phyloP scores from a whole-genome alignment of 164 flowering plant species.

The Litsea cubeba region DNA sequence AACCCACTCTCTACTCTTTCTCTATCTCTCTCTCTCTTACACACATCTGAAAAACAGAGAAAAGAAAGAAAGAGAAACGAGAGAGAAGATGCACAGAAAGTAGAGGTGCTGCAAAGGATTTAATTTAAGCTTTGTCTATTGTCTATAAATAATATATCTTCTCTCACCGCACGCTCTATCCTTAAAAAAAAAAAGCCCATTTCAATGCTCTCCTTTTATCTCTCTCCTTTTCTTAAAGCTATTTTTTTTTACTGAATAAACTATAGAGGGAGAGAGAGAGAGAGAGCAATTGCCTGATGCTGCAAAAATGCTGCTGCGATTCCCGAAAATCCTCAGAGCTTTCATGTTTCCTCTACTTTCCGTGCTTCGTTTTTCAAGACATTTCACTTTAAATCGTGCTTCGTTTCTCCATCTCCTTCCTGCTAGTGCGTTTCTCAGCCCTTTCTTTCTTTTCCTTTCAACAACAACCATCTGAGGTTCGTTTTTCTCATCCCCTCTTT shows the following conservation, averaged over 20 bases:
- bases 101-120: constrained; percentile 3
- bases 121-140: constrained; percentile 10
- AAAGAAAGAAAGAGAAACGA: background rate
- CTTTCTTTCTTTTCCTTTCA: background rate
- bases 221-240: constrained; percentile 10
- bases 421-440: background rate
- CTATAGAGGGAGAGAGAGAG: background rate
- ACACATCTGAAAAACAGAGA: background rate
- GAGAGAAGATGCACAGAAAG: constrained; percentile 12
- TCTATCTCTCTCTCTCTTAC: background rate
- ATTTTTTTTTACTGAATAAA: constrained; percentile 8
- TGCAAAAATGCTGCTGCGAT: background rate
- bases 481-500: background rate
- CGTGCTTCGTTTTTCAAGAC: constrained; percentile 4
- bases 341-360: constrained; percentile 1
- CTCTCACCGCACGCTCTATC: background rate
- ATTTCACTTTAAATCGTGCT: background rate
- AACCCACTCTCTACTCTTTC: constrained; percentile 1
- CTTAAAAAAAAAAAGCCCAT: background rate
- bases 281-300: background rate
- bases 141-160: constrained; percentile 7
- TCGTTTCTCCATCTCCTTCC: constrained; percentile 3
- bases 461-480: background rate
- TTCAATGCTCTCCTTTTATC: constrained; percentile 1
- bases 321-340: constrained; percentile 13